Percentiles rank a stretch among this genome's conserved stretches.
Evolutionary conservation across 441 rosid species (phyloP).

Genomic region (Adansonia grandidieri): DNA sequence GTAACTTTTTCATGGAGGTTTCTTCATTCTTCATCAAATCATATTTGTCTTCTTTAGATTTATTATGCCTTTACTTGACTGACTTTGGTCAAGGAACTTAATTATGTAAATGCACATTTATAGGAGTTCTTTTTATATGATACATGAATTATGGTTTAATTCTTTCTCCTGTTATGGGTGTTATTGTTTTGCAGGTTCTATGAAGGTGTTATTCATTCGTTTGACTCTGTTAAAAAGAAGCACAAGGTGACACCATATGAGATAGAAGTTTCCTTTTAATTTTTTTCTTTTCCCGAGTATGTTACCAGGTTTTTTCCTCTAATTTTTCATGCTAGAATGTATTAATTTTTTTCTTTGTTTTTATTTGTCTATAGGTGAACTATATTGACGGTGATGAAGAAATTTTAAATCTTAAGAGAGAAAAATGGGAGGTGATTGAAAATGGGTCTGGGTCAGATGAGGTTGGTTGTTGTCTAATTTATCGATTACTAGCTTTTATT

Average conservation of each 20-base stretch:
- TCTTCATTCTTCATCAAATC: background rate
- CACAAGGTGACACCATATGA: constrained; percentile 69
- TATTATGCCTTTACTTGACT: background rate
- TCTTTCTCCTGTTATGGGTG: background rate
- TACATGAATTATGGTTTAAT: background rate
- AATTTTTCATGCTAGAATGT: background rate
- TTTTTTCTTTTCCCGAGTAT: constrained; percentile 1
- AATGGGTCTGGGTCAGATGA: constrained; percentile 47
- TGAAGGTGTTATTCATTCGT: constrained; percentile 64
- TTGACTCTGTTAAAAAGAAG: constrained; percentile 64
- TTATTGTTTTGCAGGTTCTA: constrained; percentile 65
- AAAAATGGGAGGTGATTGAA: constrained; percentile 60
- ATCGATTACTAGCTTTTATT: background rate
- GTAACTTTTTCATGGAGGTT: background rate
- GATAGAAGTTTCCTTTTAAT: constrained; percentile 16
- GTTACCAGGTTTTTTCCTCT: background rate
- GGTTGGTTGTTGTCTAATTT: constrained; percentile 36
- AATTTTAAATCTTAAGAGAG: constrained; percentile 55
- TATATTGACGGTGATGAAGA: constrained; percentile 89
- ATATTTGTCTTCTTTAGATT: background rate
- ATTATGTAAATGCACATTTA: background rate
- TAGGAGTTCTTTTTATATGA: too few species aligned
- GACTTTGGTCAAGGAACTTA: constrained; percentile 12
- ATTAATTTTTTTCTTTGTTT: background rate
- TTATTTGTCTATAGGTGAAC: constrained; percentile 49